Evolutionary conservation across 1,139 yeast genomes (phyloP).

Genomic region (Pichia sp.): DNA sequence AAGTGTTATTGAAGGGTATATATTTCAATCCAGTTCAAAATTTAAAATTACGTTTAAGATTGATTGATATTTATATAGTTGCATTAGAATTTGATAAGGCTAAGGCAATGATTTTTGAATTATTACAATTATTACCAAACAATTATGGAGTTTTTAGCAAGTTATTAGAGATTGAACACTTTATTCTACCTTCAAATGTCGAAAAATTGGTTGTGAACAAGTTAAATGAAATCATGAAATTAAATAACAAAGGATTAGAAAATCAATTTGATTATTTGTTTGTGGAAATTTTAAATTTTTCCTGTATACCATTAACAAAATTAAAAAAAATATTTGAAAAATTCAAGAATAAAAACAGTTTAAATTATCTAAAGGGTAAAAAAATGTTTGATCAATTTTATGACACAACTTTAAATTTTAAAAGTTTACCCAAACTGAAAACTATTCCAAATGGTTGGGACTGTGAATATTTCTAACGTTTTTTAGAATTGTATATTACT

Average conservation of each 20-base stretch:
- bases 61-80: slow-evolving; percentile 37
- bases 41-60: slow-evolving; percentile 31
- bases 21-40: slow-evolving; percentile 25
- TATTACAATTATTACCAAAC: slow-evolving; percentile 29
- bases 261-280: slow-evolving; percentile 25
- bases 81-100: slow-evolving; percentile 34
- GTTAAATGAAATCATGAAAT: slow-evolving; percentile 4
- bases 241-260: slow-evolving; percentile 14
- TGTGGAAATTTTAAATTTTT: slow-evolving; percentile 20
- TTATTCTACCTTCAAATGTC: slow-evolving; percentile 11
- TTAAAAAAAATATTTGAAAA: slow-evolving; percentile 9
- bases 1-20: slow-evolving; percentile 33
- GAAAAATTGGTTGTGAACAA: slow-evolving; percentile 8
- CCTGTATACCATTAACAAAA: slow-evolving; percentile 7
- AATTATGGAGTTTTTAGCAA: slow-evolving; percentile 36
- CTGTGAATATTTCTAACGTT: slow-evolving; percentile 13
- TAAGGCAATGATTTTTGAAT: slow-evolving; percentile 31
- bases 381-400: slow-evolving; percentile 11
- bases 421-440: not conserved
- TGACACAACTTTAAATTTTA: not conserved
- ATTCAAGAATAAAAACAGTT: slow-evolving; percentile 6
- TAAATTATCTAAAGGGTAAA: slow-evolving; percentile 10
- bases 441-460: slow-evolving; percentile 8
- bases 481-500: not conserved
- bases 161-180: slow-evolving; percentile 35